A percentile compares a stretch with the other conserved stretches of the same genome.
Evolutionary conservation across 2,329 filamentous ascomycete species (phyloP).

Genomic region (Pestalotiopsis fici): DNA sequence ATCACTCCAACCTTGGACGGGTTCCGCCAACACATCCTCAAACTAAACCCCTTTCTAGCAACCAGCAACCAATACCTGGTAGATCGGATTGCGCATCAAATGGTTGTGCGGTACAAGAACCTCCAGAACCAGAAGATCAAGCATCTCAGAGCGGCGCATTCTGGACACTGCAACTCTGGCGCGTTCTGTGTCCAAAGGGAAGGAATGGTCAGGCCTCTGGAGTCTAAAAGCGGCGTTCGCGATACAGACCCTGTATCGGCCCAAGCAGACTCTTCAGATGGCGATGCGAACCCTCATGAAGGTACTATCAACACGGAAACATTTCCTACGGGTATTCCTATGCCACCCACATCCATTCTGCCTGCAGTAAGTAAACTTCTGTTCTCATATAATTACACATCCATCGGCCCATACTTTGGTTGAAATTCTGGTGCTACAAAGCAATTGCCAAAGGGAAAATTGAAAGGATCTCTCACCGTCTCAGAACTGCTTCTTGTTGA

Average conservation of each 20-base stretch:
- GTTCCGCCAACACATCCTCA: slow-evolving; percentile 73
- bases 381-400: background rate
- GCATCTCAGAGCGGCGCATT: slow-evolving; percentile 62
- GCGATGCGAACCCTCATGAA: slow-evolving; percentile 69
- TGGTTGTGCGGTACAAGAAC: slow-evolving; percentile 76
- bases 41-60: slow-evolving; percentile 71
- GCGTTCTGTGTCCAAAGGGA: slow-evolving; percentile 66
- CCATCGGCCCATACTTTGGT: too few relatives aligned
- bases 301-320: slow-evolving; percentile 69
- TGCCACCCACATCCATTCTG: slow-evolving; percentile 74
- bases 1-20: slow-evolving; percentile 75
- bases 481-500: background rate
- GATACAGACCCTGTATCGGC: slow-evolving; percentile 58
- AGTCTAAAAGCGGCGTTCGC: slow-evolving; percentile 59
- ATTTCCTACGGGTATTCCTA: slow-evolving; percentile 79
- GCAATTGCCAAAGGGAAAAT: too few relatives aligned
- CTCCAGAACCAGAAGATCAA: slow-evolving; percentile 71
- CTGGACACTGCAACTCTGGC: slow-evolving; percentile 58
- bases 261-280: slow-evolving; percentile 59
- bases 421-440: too few relatives aligned
- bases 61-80: slow-evolving; percentile 63
- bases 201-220: slow-evolving; percentile 64
- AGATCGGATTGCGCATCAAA: slow-evolving; percentile 81
- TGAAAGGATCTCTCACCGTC: too few relatives aligned
- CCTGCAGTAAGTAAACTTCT: slow-evolving; percentile 54